These are phyloP conservation scores for Hondaea fermentalgiana DNA, from an alignment of 108 stramenopile species.

Conservation along the genomic window DNA sequence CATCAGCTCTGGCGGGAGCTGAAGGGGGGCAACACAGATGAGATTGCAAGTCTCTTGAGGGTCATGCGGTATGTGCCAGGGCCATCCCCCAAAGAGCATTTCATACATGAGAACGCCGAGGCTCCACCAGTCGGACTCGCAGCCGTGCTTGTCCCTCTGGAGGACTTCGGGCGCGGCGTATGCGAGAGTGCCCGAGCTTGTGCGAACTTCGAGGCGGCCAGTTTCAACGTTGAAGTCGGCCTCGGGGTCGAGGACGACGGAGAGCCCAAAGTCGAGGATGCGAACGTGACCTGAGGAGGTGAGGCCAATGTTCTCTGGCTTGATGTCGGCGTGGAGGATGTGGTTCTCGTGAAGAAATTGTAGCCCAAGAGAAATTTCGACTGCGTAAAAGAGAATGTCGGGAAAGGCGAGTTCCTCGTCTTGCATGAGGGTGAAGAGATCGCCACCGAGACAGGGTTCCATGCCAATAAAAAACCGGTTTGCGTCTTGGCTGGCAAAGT, in stretches of 20 bases:
- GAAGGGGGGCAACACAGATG: neutral
- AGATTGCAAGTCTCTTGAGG: neutral
- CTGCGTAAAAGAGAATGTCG: constrained; percentile 48
- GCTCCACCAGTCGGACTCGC: constrained; percentile 92
- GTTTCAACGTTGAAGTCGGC: neutral
- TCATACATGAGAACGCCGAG: constrained; percentile 84
- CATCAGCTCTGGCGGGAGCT: constrained; percentile 34
- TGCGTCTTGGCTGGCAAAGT: constrained; percentile 43
- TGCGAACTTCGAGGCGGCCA: constrained; percentile 13
- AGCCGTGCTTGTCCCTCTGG: constrained; percentile 80
- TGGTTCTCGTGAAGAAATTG: constrained; percentile 62
- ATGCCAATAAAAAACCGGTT: constrained; percentile 39
- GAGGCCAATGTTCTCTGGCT: constrained; percentile 58
- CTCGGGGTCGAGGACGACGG: neutral
- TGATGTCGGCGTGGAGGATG: constrained; percentile 86
- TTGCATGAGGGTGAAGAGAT: constrained; percentile 50
- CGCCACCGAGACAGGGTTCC: constrained; percentile 50
- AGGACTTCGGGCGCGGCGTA: constrained; percentile 78
- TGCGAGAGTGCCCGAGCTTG: constrained; percentile 55
- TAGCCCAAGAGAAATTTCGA: constrained; percentile 55
- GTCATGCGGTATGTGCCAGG: neutral
- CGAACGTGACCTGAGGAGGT: constrained; percentile 49
- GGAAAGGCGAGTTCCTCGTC: constrained; percentile 43
- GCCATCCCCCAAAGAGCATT: constrained; percentile 72
- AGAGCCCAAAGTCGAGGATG: constrained; percentile 53